These are phyloP conservation scores for Pythium biforme DNA, from an alignment of 352 stramenopile species.

Conservation along the genomic window DNA sequence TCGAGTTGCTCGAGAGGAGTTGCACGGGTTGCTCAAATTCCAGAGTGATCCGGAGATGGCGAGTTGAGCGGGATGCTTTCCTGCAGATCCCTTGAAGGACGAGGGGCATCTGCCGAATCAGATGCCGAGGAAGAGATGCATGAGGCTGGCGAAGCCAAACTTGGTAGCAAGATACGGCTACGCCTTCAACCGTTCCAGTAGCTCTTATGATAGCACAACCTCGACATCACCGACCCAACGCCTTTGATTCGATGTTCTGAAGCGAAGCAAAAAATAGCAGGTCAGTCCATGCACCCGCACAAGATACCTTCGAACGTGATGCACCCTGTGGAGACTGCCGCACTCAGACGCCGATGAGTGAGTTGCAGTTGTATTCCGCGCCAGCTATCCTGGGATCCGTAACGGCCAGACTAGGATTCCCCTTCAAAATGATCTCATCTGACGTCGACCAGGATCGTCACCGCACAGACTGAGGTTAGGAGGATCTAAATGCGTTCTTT, in stretches of 20 bases:
- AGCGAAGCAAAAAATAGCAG: neutral
- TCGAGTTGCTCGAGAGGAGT: slow-evolving; percentile 16
- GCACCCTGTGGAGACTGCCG: too few species aligned
- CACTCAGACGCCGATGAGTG: too few species aligned
- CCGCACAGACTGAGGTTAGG: too few species aligned
- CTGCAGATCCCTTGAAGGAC: neutral
- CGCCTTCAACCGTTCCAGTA: neutral
- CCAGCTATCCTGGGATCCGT: too few species aligned
- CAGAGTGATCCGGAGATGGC: slow-evolving; percentile 13
- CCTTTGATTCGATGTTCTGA: neutral
- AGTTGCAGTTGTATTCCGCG: too few species aligned
- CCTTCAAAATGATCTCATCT: too few species aligned
- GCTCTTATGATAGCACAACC: neutral
- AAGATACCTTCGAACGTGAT: too few species aligned
- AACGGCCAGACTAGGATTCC: too few species aligned
- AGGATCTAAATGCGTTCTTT: too few species aligned
- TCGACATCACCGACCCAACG: neutral
- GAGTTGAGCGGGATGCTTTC: neutral
- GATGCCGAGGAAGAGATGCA: neutral
- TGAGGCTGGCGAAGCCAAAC: neutral
- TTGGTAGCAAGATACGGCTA: slow-evolving; percentile 16
- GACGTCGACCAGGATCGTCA: too few species aligned
- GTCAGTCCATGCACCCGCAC: too few species aligned
- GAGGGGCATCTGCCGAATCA: neutral
- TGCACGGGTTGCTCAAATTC: slow-evolving; percentile 27